Base-by-base conservation (phyloP, 108 stramenopile species). In the Cyclostephanos tholiformis region DNA sequence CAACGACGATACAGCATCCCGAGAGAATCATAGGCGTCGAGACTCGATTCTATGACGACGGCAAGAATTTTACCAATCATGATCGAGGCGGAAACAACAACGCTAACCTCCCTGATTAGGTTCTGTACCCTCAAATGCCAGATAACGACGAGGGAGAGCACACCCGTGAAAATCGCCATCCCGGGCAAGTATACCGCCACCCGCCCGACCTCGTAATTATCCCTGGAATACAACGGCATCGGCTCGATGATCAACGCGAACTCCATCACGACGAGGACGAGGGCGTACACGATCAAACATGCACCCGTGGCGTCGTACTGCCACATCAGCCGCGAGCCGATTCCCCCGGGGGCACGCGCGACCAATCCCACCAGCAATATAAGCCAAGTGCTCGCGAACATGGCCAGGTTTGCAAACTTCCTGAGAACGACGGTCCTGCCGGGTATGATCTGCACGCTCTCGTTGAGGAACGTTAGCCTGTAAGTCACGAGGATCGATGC, bases 341-440 rank as follows among this genome's bases (percentile, higher is more conserved):
- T 41, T 13, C 89, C 89, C 61, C 89, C 92, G 16, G 81, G 49
- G 12, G 92, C 77, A 22, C 92, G 85, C 19, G 82, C 68, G 0
- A 84, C 85, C 22, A 93, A 73, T 20, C 92, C 92, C 25, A 79
- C 76, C 32, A 90, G 80, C 23, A 87, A 53, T 11, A 81, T 78
- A 57, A 89, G 71, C 38, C 85, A 57, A 14, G 86, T 49, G 12
- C 85, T 82, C 2, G 80, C 60, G 11, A 61, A 62, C 26, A 91
- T 80, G 44, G 79, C 77, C 23, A 72, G 19, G 64, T 72, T 72
- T 12, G 85, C 89, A 60, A 93, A 90, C 26, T 84, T 82, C 43
- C 82, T 71, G 35, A 93, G 49, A 46, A 41, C 36, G 6, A 89
- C 62, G 27, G 76, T 52, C 17, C 78, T 63, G 22, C 87, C 82